Evolutionary conservation across 2,329 filamentous ascomycete species (phyloP).

Genomic region (Xylariales sp.): DNA sequence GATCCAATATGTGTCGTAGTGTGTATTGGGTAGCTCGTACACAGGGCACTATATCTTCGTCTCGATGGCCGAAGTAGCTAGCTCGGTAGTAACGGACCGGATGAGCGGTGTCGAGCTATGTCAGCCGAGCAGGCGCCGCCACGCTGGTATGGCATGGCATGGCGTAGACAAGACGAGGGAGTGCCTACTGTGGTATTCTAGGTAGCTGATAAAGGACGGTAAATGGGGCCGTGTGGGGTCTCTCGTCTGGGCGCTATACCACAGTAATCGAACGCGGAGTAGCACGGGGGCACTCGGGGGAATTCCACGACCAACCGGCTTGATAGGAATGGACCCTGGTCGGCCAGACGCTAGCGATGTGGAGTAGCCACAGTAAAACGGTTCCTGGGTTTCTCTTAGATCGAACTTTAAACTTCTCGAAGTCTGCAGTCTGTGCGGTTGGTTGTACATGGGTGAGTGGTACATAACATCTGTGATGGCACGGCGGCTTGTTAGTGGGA

Average conservation of each 20-base stretch:
- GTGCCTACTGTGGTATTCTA: neutral
- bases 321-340: neutral
- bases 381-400: constrained; percentile 1
- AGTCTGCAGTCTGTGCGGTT: too few species aligned
- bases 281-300: too few species aligned
- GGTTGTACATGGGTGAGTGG: too few species aligned
- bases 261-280: too few species aligned
- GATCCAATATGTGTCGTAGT: constrained; percentile 18
- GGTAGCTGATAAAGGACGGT: neutral
- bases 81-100: constrained; percentile 38
- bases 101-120: constrained; percentile 25
- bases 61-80: constrained; percentile 29
- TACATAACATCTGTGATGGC: too few species aligned
- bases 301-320: too few species aligned
- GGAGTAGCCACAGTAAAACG: neutral
- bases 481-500: too few species aligned
- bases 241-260: neutral
- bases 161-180: neutral
- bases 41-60: constrained; percentile 22
- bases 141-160: constrained; percentile 7
- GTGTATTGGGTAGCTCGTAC: constrained; percentile 26
- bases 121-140: constrained; percentile 12
- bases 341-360: neutral
- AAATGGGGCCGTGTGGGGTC: neutral
- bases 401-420: too few species aligned